These are phyloP conservation scores for Nicotiana rustica DNA, from an alignment of 305 asterid genomes.

Conservation along the genomic window DNA sequence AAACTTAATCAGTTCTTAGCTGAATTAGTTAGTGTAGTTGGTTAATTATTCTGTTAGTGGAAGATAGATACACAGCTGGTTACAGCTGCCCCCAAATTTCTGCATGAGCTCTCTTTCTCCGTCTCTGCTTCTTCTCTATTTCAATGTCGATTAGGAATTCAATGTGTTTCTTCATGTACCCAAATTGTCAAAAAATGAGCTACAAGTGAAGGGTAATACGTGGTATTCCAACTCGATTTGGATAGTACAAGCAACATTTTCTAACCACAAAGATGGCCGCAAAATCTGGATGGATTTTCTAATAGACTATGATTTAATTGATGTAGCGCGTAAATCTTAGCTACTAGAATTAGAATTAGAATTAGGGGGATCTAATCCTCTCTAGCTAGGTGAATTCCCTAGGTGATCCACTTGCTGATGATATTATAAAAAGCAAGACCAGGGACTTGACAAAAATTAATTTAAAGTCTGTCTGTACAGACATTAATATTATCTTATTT, in stretches of 20 bases:
- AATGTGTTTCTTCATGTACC: background rate
- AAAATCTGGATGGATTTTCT: conserved; percentile 21
- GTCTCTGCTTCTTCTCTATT: no score
- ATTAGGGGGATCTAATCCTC: conserved; percentile 25
- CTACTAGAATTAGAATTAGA: conserved; percentile 26
- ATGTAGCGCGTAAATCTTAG: conserved; percentile 1
- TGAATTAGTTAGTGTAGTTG: no score
- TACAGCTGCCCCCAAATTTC: no score
- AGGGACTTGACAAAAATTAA: conserved; percentile 8
- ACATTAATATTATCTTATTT: conserved; percentile 12
- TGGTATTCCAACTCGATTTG: background rate
- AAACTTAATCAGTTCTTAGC: no score
- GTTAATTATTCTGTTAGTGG: no score
- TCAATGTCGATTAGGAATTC: no score
- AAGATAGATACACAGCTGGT: no score
- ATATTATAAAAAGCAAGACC: conserved; percentile 14
- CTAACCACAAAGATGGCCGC: background rate
- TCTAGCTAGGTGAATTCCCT: conserved; percentile 4
- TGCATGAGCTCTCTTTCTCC: no score
- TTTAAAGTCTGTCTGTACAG: background rate
- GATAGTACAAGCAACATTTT: background rate
- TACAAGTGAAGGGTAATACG: background rate
- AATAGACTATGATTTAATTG: conserved; percentile 10
- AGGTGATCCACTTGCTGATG: conserved; percentile 35
- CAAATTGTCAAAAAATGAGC: background rate